A percentile compares a stretch with the other conserved stretches of the same genome.
phyloP scores from a whole-genome alignment of 306 rosid genomes.

The Cicer pinnatifidum region DNA sequence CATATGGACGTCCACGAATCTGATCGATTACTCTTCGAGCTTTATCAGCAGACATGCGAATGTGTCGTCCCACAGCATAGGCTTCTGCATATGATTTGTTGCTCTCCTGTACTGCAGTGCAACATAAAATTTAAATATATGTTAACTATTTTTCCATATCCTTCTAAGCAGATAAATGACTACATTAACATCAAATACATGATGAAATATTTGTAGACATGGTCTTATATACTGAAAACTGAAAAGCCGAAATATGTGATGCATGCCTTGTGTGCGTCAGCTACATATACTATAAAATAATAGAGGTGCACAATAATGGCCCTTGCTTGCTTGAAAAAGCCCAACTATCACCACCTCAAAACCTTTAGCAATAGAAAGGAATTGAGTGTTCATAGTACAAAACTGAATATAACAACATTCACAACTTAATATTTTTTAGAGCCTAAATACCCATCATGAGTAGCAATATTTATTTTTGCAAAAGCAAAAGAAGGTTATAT shows the following conservation, averaged over 20 bases:
- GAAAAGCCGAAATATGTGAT: constrained; percentile 24
- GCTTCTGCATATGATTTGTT: constrained; percentile 47
- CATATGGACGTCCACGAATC: constrained; percentile 52
- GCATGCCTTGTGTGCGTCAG: constrained; percentile 5
- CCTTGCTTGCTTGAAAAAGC: too few species aligned
- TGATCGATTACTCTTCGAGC: constrained; percentile 56
- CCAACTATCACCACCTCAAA: neutral
- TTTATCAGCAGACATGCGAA: constrained; percentile 58
- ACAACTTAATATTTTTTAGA: neutral
- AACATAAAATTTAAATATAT: constrained; percentile 33
- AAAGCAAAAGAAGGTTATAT: too few species aligned
- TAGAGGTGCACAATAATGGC: neutral
- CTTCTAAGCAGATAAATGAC: constrained; percentile 32
- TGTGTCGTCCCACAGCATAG: constrained; percentile 48
- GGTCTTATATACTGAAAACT: constrained; percentile 2
- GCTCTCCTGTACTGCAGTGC: constrained; percentile 56
- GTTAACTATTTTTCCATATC: constrained; percentile 24
- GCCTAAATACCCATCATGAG: neutral
- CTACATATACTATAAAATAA: neutral
- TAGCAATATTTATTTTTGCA: too few species aligned
- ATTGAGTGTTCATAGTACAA: constrained; percentile 11
- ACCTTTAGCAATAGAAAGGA: constrained; percentile 4
- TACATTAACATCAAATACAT: constrained; percentile 16
- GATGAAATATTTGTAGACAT: constrained; percentile 14
- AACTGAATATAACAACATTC: constrained; percentile 7